These are phyloP conservation scores for Diaporthe nobilis DNA, from an alignment of 2,329 filamentous ascomycete species.

Conservation along the genomic window DNA sequence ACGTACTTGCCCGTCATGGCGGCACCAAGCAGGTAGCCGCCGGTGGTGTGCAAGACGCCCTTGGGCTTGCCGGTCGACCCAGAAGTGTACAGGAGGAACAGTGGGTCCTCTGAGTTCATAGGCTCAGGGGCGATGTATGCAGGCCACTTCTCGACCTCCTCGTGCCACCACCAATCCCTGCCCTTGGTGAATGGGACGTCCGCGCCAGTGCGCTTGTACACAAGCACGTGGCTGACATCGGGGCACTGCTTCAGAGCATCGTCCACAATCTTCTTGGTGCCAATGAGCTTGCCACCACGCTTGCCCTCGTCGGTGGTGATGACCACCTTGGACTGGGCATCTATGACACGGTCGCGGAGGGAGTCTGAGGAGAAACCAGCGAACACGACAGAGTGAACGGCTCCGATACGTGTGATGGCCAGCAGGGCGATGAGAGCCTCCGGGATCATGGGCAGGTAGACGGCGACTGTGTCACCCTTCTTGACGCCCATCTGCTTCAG, in stretches of 20 bases:
- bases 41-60: slow-evolving; percentile 98
- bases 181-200: slow-evolving; percentile 92
- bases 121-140: slow-evolving; percentile 90
- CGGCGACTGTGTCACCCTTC: slow-evolving; percentile 97
- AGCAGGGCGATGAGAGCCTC: slow-evolving; percentile 93
- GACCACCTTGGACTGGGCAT: slow-evolving; percentile 91
- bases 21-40: slow-evolving; percentile 92
- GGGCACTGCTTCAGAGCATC: slow-evolving; percentile 97
- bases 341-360: slow-evolving; percentile 92
- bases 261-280: slow-evolving; percentile 99
- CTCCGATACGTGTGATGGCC: slow-evolving; percentile 92
- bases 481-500: slow-evolving; percentile 96
- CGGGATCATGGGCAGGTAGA: slow-evolving; percentile 99
- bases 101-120: slow-evolving; percentile 93
- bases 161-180: slow-evolving; percentile 98
- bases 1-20: slow-evolving; percentile 98
- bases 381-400: slow-evolving; percentile 97
- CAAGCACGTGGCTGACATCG: slow-evolving; percentile 85
- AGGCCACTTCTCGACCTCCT: slow-evolving; percentile 97
- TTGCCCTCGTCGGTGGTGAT: slow-evolving; percentile 98
- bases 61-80: slow-evolving; percentile 99
- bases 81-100: slow-evolving; percentile 98
- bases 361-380: slow-evolving; percentile 98
- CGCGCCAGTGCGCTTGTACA: slow-evolving; percentile 95
- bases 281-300: slow-evolving; percentile 96